Evolutionary conservation across 2,329 filamentous ascomycete genomes (phyloP), one percentile per base, ranked within the genome.

Genomic region (Drechslera avenae): DNA sequence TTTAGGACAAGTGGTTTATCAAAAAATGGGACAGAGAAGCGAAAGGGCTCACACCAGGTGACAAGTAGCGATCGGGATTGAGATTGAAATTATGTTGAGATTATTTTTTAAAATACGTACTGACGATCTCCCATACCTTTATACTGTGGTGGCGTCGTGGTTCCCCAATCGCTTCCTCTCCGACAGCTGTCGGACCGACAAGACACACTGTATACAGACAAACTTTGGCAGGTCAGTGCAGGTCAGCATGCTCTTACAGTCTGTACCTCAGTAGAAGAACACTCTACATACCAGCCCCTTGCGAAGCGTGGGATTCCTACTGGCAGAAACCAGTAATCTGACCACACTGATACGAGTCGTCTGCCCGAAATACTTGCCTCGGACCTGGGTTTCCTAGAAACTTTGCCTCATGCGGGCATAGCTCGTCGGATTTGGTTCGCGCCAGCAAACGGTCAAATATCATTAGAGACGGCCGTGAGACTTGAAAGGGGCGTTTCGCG

Each of bases 381-480:
- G 9, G 26, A 28, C n/a, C n/a, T 13, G 9, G 10, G 26, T 4
- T 28, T 3, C 9, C 3, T 12, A 28, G 26, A 28, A 28, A 8
- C 9, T 9, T 28, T 28, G 37, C 26, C 8, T 1, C 2, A 16
- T 30, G 1, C 34, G 23, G 26, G 26, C 10, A 28, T 28, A 28
- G 12, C 5, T 30, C 41, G 3, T 30, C 3, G 2, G n/a, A 39
- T 50, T 17, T 7, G 19, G n/a, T 33, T 14, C 9, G 14, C 31
- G 12, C n/a, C 10, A 28, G 31, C 13, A 9, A 4, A 9, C 41
- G 47, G 47, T 26, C n/a, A 14, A n/a, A 46, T 40, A 35, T 18
- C 17, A 46, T 17, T 39, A 19, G 47, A 46, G 47, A 50, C 47
- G 34, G 41, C 34, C 34, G 41, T 50, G 41, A 50, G 42, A 46